Base-by-base conservation (phyloP, 148 eudicot genomes). In the Rhododendron mucronatum region DNA sequence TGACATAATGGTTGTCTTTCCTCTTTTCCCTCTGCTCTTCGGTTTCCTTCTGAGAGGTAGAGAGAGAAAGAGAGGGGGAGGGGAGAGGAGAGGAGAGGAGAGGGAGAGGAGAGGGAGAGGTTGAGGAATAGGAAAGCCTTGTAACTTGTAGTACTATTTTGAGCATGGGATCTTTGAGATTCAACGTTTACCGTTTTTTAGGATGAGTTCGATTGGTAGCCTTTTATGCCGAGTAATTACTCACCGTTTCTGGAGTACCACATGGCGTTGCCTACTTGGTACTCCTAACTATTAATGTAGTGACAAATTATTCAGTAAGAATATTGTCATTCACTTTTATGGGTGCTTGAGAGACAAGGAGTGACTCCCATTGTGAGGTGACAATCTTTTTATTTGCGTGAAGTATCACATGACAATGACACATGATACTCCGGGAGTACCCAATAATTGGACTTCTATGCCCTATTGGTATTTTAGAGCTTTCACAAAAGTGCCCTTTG, bases 401-500 rank as follows among this genome's bases (percentile, higher is more conserved):
- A 13, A 51, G 4, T 51, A 51, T 0, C 55, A 13, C 55, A 51
- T 13, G 16, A 51, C 55, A 51, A 51, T 51, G 14, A 51, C 55
- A 13, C 55, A 51, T 51, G 15, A 13, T 51, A 51, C 16, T 51
- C 16, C 4, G 15, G 3, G 2, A 51, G 55, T 13, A 51, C 16
- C 50, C 2, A 47, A 47, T 47, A 47, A 47, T 47, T 47, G 50
- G 12, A 12, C 50, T 39, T 82, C 65, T 82, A 39, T 83, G 16
- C 44, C 78, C 30, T 83, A 30, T 44, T 39, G 39, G 21, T 83
- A 26, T 41, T 65, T 83, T 3, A 41, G 37, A 2, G 23, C 50
- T 41, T 83, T 83, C 71, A 45, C 59, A 7, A 21, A 65, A 65
- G 33, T 83, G 7, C 85, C 85, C 78, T 26, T 87, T 41, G 79